phyloP scores from a whole-genome alignment of 768 basidiomycete species.

The Rhodosporidiobolus sp. region DNA sequence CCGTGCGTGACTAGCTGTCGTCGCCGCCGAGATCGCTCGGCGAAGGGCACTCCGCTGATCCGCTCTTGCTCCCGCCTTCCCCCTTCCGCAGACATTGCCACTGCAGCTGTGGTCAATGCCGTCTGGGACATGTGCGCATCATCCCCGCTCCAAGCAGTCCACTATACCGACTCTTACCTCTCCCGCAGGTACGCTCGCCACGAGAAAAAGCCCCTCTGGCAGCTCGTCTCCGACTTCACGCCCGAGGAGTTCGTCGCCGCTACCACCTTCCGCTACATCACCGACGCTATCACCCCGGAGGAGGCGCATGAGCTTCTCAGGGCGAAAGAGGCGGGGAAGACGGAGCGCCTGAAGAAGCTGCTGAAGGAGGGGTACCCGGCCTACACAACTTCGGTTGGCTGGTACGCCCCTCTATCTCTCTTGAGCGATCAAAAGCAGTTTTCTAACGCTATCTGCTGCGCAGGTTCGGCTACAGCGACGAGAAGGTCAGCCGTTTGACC shows the following conservation, averaged over 20 bases:
- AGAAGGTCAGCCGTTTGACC: slow-evolving; percentile 81
- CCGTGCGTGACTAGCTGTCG: no score
- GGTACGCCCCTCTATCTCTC: slow-evolving; percentile 16
- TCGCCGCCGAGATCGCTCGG: no score
- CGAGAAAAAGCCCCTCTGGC: slow-evolving; percentile 84
- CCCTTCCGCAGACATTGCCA: slow-evolving; percentile 7
- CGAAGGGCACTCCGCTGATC: no score
- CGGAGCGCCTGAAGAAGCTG: slow-evolving; percentile 72
- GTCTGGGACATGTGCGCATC: slow-evolving; percentile 72
- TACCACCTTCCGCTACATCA: slow-evolving; percentile 58
- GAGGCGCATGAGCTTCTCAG: slow-evolving; percentile 82
- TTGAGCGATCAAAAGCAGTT: no score
- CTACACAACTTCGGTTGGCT: slow-evolving; percentile 43
- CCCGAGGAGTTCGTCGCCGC: slow-evolving; percentile 48
- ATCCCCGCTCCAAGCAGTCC: no score
- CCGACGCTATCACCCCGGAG: slow-evolving; percentile 85
- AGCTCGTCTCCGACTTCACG: slow-evolving; percentile 85
- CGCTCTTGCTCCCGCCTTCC: no score
- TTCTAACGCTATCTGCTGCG: no score
- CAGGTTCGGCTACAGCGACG: slow-evolving; percentile 72
- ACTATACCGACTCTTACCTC: not conserved
- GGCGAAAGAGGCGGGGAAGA: slow-evolving; percentile 70
- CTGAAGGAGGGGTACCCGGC: slow-evolving; percentile 44
- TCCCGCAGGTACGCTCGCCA: slow-evolving; percentile 62
- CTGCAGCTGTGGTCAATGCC: slow-evolving; percentile 69